phyloP scores from a whole-genome alignment of 2,329 filamentous ascomycete genomes.

The Fusarium austroafricanum region DNA sequence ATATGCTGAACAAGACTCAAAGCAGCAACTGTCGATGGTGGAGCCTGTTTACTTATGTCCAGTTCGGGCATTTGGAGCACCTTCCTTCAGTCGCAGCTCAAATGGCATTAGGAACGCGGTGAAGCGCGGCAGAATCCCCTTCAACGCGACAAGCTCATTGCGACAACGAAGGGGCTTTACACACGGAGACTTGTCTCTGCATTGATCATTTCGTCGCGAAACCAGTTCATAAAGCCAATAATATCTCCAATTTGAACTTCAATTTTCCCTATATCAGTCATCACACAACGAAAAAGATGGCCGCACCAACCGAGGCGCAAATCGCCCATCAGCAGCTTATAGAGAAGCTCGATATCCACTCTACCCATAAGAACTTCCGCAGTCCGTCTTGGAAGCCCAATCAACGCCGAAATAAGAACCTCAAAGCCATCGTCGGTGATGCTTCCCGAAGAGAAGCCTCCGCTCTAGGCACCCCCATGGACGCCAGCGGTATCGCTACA shows the following conservation, averaged over 20 bases:
- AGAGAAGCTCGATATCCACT: conserved; percentile 91
- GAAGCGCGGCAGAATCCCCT: conserved; percentile 50
- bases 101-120: conserved; percentile 45
- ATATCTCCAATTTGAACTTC: neutral
- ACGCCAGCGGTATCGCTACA: conserved; percentile 80
- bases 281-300: conserved; percentile 55
- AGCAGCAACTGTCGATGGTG: conserved; percentile 7
- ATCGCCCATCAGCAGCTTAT: conserved; percentile 88
- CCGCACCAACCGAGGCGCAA: conserved; percentile 76
- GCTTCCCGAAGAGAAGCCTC: conserved; percentile 91
- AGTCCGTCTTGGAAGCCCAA: conserved; percentile 91
- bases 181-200: neutral
- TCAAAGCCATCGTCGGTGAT: conserved; percentile 95
- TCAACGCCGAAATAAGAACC: conserved; percentile 97
- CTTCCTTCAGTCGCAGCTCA: conserved; percentile 10
- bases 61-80: conserved; percentile 4
- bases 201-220: neutral
- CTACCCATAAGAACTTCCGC: conserved; percentile 88
- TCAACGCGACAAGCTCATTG: conserved; percentile 28
- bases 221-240: neutral
- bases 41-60: conserved; percentile 39
- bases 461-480: conserved; percentile 80
- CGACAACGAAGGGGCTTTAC: neutral
- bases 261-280: neutral
- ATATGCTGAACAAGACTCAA: neutral